Evolutionary conservation across 2,329 filamentous ascomycete species (phyloP).

Genomic region (Cordyceps javanica): DNA sequence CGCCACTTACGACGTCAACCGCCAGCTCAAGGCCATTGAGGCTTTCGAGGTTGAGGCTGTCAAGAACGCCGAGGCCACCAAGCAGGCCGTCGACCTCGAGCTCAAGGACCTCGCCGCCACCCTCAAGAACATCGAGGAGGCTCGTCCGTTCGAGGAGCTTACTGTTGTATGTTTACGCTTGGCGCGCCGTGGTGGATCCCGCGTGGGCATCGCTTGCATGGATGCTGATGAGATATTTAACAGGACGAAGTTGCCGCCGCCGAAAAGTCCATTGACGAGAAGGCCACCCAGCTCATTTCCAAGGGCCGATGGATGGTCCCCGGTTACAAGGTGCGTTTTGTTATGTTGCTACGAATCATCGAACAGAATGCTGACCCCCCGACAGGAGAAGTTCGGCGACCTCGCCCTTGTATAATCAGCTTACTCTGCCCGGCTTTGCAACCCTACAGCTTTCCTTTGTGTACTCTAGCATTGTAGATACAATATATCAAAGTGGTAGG

Average conservation of each 20-base stretch:
- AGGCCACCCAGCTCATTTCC: conserved; percentile 87
- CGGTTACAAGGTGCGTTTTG: conserved; percentile 86
- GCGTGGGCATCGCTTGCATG: conserved; percentile 19
- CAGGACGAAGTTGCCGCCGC: conserved; percentile 93
- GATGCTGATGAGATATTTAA: conserved; percentile 15
- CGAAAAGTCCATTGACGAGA: conserved; percentile 95
- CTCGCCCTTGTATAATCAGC: conserved; percentile 80
- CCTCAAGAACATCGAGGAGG: conserved; percentile 93
- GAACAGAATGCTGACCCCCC: conserved; percentile 37
- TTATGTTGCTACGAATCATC: background rate
- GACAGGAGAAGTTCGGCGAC: conserved; percentile 97
- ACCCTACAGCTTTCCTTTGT: conserved; percentile 45
- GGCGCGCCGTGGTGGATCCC: background rate
- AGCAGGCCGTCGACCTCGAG: conserved; percentile 92
- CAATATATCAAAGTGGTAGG: conserved; percentile 32
- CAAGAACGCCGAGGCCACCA: conserved; percentile 95
- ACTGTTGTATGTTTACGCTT: conserved; percentile 72
- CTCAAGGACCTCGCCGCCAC: conserved; percentile 91
- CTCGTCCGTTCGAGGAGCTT: conserved; percentile 91
- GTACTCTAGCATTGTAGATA: conserved; percentile 70
- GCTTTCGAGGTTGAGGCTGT: conserved; percentile 95
- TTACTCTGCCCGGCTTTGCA: conserved; percentile 21
- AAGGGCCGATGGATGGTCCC: conserved; percentile 98
- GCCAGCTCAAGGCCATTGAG: conserved; percentile 97
- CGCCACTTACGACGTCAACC: conserved; percentile 80